Conservation (phyloP, 345 rosid genomes). For the Populus deltoides region DNA sequence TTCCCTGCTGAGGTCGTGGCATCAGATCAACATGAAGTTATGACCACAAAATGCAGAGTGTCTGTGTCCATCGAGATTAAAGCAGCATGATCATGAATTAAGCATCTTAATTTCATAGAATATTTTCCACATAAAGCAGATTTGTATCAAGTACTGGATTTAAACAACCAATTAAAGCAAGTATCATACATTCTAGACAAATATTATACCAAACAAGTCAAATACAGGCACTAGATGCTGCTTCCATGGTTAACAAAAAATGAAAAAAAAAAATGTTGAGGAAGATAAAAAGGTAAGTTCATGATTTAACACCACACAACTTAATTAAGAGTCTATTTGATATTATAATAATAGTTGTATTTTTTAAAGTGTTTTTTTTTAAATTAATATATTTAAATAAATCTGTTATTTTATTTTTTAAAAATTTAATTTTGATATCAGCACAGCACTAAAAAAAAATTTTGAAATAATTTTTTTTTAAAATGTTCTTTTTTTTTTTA, state of each 20-base stretch:
- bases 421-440: too few relatives aligned
- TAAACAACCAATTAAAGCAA: background rate
- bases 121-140: background rate
- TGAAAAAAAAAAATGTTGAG: too few relatives aligned
- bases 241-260: too few relatives aligned
- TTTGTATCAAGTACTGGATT: background rate
- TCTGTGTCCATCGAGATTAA: background rate
- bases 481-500: too few relatives aligned
- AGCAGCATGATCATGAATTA: background rate
- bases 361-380: too few relatives aligned
- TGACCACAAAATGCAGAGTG: background rate
- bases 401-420: too few relatives aligned
- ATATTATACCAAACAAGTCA: background rate
- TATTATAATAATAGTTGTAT: fast-evolving
- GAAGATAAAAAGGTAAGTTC: background rate
- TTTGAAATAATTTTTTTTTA: too few relatives aligned
- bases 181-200: background rate
- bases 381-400: too few relatives aligned
- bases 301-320: too few relatives aligned
- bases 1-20: too few relatives aligned
- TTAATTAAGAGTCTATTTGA: too few relatives aligned
- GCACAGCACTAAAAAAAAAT: too few relatives aligned
- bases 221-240: background rate
- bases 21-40: background rate
- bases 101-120: background rate